Conservation (phyloP, 108 stramenopile species). For the Nitzschia palea region DNA sequence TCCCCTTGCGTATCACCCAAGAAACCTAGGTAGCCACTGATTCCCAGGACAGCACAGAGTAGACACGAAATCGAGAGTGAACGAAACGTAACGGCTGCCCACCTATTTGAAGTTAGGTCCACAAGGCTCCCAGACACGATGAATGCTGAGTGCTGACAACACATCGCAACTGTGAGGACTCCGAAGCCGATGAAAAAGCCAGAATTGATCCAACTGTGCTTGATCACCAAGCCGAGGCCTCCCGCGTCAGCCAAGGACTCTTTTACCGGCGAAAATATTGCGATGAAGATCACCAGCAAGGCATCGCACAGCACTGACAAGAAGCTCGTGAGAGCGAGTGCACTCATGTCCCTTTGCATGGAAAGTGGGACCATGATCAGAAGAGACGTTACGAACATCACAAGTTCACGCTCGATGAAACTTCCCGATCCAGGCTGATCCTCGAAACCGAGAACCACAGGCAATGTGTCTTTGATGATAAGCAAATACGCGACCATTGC, state of each 20-base stretch:
- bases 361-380: constrained; percentile 65
- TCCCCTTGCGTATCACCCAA: constrained; percentile 75
- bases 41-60: constrained; percentile 58
- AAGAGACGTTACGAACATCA: constrained; percentile 51
- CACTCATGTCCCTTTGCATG: constrained; percentile 80
- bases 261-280: constrained; percentile 56
- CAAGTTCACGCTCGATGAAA: constrained; percentile 51
- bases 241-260: constrained; percentile 56
- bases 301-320: constrained; percentile 69
- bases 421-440: constrained; percentile 40
- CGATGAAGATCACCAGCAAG: constrained; percentile 65
- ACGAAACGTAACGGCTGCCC: constrained; percentile 61
- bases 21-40: constrained; percentile 77
- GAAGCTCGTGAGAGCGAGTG: constrained; percentile 55
- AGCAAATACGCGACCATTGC: constrained; percentile 87
- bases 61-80: constrained; percentile 47
- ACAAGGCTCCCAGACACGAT: constrained; percentile 64
- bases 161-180: constrained; percentile 77
- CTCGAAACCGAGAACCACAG: constrained; percentile 58
- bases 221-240: constrained; percentile 58
- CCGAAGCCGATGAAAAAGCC: constrained; percentile 85
- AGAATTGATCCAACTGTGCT: constrained; percentile 49
- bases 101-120: constrained; percentile 50
- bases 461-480: constrained; percentile 83
- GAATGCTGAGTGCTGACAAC: constrained; percentile 87